A percentile compares a stretch with the other conserved stretches of the same genome.
Conservation (phyloP, 1,139 yeast species). For the Blastobotrys elegans region DNA sequence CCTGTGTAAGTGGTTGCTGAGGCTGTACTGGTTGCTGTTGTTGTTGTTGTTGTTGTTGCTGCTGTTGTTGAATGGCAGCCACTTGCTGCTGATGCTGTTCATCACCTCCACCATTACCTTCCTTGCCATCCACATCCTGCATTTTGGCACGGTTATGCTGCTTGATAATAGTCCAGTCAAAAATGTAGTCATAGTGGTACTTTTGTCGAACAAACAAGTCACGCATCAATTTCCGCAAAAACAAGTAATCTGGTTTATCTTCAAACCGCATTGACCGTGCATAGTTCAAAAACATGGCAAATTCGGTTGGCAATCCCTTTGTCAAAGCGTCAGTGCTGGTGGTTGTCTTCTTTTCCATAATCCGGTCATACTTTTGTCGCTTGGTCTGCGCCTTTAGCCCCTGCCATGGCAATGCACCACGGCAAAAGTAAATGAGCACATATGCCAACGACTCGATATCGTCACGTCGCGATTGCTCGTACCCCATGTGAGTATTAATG, state of each 20-base stretch:
- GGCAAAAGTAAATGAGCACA: constrained; percentile 87
- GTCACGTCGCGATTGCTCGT: constrained; percentile 94
- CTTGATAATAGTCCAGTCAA: constrained; percentile 94
- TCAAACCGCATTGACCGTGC: constrained; percentile 89
- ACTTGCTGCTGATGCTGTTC: constrained; percentile 32
- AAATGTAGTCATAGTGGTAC: constrained; percentile 88
- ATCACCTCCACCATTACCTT: constrained; percentile 37
- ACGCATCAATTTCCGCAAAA: constrained; percentile 82
- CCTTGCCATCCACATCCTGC: constrained; percentile 5
- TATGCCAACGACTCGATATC: constrained; percentile 95
- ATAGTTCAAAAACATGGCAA: constrained; percentile 81
- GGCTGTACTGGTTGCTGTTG: neutral
- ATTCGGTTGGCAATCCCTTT: constrained; percentile 87
- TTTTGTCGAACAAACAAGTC: constrained; percentile 86
- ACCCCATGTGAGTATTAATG: constrained; percentile 92
- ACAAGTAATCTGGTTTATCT: constrained; percentile 93
- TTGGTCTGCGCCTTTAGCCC: constrained; percentile 96
- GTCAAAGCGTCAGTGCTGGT: constrained; percentile 87
- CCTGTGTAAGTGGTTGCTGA: neutral
- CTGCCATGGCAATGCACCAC: constrained; percentile 98
- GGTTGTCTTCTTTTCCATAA: constrained; percentile 93
- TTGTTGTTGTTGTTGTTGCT: constrained; percentile 1
- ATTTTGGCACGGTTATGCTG: constrained; percentile 40
- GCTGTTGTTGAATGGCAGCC: neutral
- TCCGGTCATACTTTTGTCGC: constrained; percentile 93